Evolutionary conservation across 768 basidiomycete species (phyloP), one percentile per base, ranked within the genome.

Genomic region (Paxillus involutus): DNA sequence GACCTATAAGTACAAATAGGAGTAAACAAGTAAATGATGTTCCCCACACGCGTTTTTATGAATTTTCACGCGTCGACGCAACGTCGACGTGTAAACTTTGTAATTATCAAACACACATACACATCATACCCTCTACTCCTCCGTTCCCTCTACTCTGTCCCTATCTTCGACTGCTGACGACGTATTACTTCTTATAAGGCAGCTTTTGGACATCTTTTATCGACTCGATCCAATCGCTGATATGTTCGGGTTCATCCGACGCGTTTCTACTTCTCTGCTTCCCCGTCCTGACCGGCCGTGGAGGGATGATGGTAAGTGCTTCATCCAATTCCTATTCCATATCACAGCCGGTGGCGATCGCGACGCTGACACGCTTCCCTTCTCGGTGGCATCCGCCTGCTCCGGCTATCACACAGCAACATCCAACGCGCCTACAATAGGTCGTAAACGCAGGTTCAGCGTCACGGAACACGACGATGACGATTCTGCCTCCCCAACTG

Each of bases 231-330:
- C 21, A 21, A 21, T 21, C 26, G 26, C 14, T 2, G 5, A 40
- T 51, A 73, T 90, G 88, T 88, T 88, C 71, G 78, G 80, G 58
- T 76, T 90, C 59, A 71, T 90, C 59, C 80, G 88, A 60, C 83
- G 87, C 43, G 83, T 89, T 56, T 89, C 88, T 0, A 77, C 80
- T 62, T 83, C 84, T 13, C 76, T 88, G 19, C 80, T 88, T 60
- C 83, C 85, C 26, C 81, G 88, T 49, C 80, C 84, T 24, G 88
- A 89, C 69, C 77, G 86, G 54, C 85, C 87, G 33, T 89, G 88
- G 89, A 78, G 79, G 61, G 87, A 90, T 51, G 88, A 91, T 66
- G 83, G 88, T 88, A 62, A 76, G 83, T 65, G 33, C 52, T 52
- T 56, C 55, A 58, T 55, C 46, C 56, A 55, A 49, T 52, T 49